Evolutionary conservation across 2,329 filamentous ascomycete species (phyloP).

Genomic region (Penicillium sclerotigenum): DNA sequence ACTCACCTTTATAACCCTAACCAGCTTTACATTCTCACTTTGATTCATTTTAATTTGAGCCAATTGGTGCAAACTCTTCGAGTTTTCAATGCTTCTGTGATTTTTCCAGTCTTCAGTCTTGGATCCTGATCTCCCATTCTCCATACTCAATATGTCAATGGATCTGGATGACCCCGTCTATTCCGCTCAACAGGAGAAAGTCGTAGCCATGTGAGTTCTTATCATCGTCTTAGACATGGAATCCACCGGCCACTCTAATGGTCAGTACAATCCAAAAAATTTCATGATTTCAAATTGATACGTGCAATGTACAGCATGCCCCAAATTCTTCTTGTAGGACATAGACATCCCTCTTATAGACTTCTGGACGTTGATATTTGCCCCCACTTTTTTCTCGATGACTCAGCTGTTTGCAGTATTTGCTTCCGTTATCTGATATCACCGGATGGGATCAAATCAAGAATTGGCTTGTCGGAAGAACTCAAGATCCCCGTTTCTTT

Average conservation of each 20-base stretch:
- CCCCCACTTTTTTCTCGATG: conserved; percentile 26
- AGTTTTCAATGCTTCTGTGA: conserved; percentile 4
- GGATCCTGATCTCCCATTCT: background rate
- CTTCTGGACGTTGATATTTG: no score
- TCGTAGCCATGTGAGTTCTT: conserved; percentile 53
- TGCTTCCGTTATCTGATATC: conserved; percentile 18
- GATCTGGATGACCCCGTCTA: conserved; percentile 57
- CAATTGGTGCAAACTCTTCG: background rate
- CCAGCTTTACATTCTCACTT: background rate
- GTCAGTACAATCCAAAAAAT: no score
- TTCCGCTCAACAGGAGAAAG: conserved; percentile 42
- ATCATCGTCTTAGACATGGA: no score
- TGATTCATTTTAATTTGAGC: background rate
- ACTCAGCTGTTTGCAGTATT: conserved; percentile 26
- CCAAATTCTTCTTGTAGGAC: background rate
- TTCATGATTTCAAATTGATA: conserved; percentile 12
- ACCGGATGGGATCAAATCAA: conserved; percentile 3
- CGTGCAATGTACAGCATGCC: background rate
- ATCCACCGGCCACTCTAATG: no score
- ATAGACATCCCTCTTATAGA: no score
- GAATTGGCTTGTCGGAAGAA: background rate
- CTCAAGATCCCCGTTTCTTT: background rate
- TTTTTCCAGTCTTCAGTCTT: background rate
- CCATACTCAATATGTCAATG: conserved; percentile 45
- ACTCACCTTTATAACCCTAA: background rate